Conservation (phyloP, 352 stramenopile species). For the Pythium dissotocum region DNA sequence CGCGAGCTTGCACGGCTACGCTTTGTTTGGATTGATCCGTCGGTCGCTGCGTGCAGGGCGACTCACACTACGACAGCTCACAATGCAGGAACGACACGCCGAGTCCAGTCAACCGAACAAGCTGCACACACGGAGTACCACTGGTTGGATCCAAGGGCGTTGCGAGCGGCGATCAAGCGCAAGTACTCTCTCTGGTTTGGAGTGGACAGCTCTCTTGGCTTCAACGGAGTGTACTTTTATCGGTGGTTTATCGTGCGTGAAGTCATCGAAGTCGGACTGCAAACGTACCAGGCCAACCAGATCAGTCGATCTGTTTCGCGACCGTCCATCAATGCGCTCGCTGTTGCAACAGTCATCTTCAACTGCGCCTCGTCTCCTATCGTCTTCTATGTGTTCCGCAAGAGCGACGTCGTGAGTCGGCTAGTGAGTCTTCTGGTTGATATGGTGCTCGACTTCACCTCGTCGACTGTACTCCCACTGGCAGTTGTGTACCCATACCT, state of each 20-base stretch:
- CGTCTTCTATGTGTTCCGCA: neutral
- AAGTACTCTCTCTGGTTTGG: neutral
- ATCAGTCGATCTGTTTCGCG: neutral
- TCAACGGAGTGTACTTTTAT: constrained; percentile 10
- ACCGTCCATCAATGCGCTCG: constrained; percentile 11
- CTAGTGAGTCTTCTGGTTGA: constrained; percentile 2
- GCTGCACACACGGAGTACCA: neutral
- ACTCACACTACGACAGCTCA: neutral
- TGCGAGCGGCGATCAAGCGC: neutral
- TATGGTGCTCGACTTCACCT: constrained; percentile 2
- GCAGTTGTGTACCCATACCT: constrained; percentile 1
- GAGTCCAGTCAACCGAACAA: neutral
- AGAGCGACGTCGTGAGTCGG: neutral
- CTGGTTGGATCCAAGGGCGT: neutral
- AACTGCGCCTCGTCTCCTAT: constrained; percentile 15
- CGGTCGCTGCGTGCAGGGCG: neutral
- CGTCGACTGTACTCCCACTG: constrained; percentile 1
- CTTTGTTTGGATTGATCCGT: neutral
- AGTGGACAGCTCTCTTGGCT: neutral
- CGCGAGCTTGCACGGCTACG: neutral
- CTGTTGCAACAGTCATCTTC: neutral
- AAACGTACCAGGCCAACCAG: constrained; percentile 18
- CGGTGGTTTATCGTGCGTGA: neutral
- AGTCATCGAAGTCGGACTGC: constrained; percentile 6
- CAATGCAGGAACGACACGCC: neutral